A percentile compares a stretch with the other conserved stretches of the same genome.
These are phyloP conservation scores for Baudoinia panamericana DNA, from an alignment of 495 filamentous ascomycete genomes.

Conservation along the genomic window DNA sequence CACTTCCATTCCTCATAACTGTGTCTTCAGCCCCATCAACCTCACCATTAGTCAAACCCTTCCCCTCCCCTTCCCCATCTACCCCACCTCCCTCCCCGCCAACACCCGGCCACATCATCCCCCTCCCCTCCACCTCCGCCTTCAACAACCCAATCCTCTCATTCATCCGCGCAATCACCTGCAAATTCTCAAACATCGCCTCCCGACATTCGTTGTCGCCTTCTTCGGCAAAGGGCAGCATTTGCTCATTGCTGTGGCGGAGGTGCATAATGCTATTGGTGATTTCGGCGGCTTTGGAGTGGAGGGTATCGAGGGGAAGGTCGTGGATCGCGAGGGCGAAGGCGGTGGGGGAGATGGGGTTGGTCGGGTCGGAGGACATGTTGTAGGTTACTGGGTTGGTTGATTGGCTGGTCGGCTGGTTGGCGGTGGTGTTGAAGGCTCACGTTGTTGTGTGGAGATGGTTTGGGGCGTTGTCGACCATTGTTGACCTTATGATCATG, in stretches of 20 bases:
- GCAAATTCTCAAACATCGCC: conserved; percentile 61
- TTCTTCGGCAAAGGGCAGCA: conserved; percentile 47
- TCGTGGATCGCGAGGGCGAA: conserved; percentile 62
- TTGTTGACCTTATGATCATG: no score
- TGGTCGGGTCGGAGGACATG: conserved; percentile 35
- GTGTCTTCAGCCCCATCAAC: conserved; percentile 8
- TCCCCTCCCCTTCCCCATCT: conserved; percentile 26
- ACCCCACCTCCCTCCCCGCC: conserved; percentile 17
- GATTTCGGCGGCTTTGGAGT: conserved; percentile 70
- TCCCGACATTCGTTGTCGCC: conserved; percentile 55
- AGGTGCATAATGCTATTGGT: conserved; percentile 75
- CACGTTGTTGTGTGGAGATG: background rate
- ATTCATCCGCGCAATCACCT: conserved; percentile 59
- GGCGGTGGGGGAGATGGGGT: conserved; percentile 46
- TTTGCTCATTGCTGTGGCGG: conserved; percentile 55
- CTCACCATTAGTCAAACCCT: conserved; percentile 17
- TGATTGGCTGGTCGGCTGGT: background rate
- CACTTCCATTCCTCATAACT: no score
- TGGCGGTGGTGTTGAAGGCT: background rate
- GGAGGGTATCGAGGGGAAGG: conserved; percentile 56
- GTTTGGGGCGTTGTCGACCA: no score
- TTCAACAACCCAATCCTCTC: conserved; percentile 55
- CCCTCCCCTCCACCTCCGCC: conserved; percentile 62
- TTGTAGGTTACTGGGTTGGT: conserved; percentile 5
- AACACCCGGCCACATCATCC: conserved; percentile 53